A percentile compares a stretch with the other conserved stretches of the same genome.
Evolutionary conservation across 106 monocot genomes (phyloP).

Genomic region (Dendrobium chrysotoxum): DNA sequence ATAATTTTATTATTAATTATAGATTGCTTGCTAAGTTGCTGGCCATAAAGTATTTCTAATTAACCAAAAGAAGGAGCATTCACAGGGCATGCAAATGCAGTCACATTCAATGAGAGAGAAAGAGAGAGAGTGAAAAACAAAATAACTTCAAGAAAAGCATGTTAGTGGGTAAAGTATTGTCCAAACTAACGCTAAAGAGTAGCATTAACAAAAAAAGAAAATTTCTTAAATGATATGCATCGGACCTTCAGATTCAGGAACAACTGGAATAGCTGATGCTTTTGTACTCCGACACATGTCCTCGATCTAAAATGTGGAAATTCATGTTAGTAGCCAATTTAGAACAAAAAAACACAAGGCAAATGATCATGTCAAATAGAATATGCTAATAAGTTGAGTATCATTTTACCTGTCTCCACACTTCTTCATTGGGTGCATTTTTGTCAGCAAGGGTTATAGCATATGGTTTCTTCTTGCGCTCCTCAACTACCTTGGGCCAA

Average conservation of each 20-base stretch:
- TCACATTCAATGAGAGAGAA: background rate
- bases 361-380: background rate
- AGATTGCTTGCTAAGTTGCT: background rate
- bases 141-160: background rate
- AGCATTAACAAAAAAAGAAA: background rate
- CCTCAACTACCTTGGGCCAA: constrained; percentile 92
- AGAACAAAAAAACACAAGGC: background rate
- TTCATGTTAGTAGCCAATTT: background rate
- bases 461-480: constrained; percentile 68
- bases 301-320: constrained; percentile 63
- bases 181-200: background rate
- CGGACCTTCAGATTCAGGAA: constrained; percentile 94
- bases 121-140: background rate
- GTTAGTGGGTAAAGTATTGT: background rate
- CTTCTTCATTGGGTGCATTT: constrained; percentile 99
- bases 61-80: background rate
- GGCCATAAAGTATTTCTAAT: background rate
- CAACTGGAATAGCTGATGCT: constrained; percentile 82
- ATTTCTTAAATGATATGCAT: background rate
- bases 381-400: background rate
- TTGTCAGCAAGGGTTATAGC: constrained; percentile 93
- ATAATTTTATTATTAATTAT: background rate
- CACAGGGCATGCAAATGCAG: background rate
- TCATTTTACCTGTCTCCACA: constrained; percentile 70
- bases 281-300: constrained; percentile 74